Evolutionary conservation across 2,329 filamentous ascomycete genomes (phyloP).

Genomic region (Cadophora luteo-olivacea): DNA sequence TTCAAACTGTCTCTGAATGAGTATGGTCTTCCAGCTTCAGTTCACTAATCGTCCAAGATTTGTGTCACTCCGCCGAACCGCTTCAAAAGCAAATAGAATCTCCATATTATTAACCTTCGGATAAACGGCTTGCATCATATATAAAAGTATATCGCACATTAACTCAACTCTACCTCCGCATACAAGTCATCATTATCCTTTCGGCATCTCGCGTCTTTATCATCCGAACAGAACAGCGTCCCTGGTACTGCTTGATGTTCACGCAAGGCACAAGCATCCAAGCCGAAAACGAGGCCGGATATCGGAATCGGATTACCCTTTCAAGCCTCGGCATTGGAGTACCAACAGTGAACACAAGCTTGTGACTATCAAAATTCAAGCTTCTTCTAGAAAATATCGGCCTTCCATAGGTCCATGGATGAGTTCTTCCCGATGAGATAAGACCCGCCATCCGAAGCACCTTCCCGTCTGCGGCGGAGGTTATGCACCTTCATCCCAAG

Average conservation of each 20-base stretch:
- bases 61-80: not conserved
- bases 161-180: no score
- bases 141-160: not conserved
- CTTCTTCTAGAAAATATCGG: slow-evolving; percentile 14
- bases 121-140: not conserved
- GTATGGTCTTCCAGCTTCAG: not conserved
- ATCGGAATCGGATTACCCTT: slow-evolving; percentile 7
- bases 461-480: slow-evolving; percentile 13
- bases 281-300: not conserved
- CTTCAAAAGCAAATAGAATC: not conserved
- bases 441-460: not conserved
- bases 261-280: slow-evolving; percentile 16
- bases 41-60: not conserved
- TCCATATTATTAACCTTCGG: not conserved
- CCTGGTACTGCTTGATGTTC: not conserved
- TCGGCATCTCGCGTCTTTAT: no score
- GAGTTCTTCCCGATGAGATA: not conserved
- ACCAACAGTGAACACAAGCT: not conserved
- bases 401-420: not conserved
- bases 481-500: not conserved
- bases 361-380: slow-evolving; percentile 4
- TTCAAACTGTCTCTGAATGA: not conserved
- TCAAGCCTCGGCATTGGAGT: not conserved
- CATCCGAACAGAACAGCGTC: not conserved
- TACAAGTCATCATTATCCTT: no score